phyloP scores from a whole-genome alignment of 306 rosid genomes.

The Chamaecrista fasciculata region DNA sequence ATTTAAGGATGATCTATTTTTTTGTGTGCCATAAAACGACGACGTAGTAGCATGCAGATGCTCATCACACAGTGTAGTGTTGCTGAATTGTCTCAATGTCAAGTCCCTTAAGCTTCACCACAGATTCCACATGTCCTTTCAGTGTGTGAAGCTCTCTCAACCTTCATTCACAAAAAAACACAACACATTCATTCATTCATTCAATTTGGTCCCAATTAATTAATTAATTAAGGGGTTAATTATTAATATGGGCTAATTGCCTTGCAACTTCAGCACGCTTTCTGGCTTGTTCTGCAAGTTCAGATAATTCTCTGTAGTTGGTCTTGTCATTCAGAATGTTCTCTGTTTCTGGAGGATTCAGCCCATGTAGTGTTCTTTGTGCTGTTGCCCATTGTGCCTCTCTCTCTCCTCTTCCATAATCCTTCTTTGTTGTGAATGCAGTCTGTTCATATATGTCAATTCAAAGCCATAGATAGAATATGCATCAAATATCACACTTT shows the following conservation, averaged over 20 bases:
- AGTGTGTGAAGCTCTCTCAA: slow-evolving; percentile 81
- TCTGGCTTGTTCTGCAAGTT: slow-evolving; percentile 65
- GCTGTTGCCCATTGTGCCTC: slow-evolving; percentile 81
- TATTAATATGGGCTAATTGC: slow-evolving; percentile 34
- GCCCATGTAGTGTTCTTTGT: slow-evolving; percentile 62
- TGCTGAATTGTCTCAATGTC: slow-evolving; percentile 77
- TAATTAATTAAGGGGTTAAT: background rate
- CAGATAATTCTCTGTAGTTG: slow-evolving; percentile 52
- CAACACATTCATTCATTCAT: too few relatives aligned
- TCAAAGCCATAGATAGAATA: too few relatives aligned
- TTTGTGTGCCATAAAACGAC: background rate
- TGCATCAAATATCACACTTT: too few relatives aligned
- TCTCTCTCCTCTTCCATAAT: slow-evolving; percentile 67
- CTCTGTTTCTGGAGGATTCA: slow-evolving; percentile 47
- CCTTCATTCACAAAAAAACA: slow-evolving; percentile 33
- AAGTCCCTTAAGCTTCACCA: slow-evolving; percentile 75
- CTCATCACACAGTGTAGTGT: slow-evolving; percentile 62
- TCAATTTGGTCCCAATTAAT: background rate
- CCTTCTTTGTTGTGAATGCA: slow-evolving; percentile 75
- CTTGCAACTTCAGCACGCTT: slow-evolving; percentile 72
- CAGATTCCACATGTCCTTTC: slow-evolving; percentile 79
- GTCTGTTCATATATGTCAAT: too few relatives aligned
- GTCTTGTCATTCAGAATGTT: slow-evolving; percentile 36
- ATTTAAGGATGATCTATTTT: too few relatives aligned
- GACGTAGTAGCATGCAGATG: background rate